Conservation (phyloP, 2,329 filamentous ascomycete species). For the Xylariaceae sp. region DNA sequence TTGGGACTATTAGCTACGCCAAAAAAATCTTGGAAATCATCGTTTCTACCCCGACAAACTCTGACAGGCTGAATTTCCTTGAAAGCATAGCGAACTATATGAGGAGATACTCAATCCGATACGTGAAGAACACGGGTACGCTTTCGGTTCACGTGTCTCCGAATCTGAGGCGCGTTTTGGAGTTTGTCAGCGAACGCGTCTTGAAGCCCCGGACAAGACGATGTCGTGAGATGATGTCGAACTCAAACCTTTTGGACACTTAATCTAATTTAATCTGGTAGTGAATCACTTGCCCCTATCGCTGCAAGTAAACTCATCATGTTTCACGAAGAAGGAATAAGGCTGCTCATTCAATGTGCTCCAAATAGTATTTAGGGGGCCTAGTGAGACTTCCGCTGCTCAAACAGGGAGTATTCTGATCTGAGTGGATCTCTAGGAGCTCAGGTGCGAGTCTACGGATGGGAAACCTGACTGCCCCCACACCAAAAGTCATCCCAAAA, state of each 20-base stretch:
- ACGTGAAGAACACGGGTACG: not conserved
- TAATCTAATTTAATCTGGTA: not conserved
- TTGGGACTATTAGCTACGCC: not conserved
- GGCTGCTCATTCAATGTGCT: not conserved
- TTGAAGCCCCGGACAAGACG: not conserved
- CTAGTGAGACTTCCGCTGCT: not conserved
- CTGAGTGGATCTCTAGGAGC: not conserved
- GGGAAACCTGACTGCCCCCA: not conserved
- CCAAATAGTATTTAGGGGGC: no score
- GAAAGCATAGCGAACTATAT: slow-evolving; percentile 3
- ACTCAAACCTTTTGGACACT: not conserved
- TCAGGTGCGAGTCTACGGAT: not conserved
- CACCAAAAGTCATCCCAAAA: no score
- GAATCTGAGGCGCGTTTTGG: slow-evolving; percentile 10
- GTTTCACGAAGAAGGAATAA: slow-evolving; percentile 1
- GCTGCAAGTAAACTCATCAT: not conserved
- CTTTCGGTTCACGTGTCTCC: slow-evolving; percentile 19
- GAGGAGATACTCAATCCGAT: not conserved
- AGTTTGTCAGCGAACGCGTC: not conserved
- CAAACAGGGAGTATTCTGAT: not conserved
- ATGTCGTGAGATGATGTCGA: no score
- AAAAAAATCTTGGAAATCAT: slow-evolving; percentile 9
- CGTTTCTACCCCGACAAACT: slow-evolving; percentile 12
- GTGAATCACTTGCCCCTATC: not conserved
- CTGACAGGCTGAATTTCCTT: slow-evolving; percentile 21